Evolutionary conservation across 805 yeast genomes (phyloP).

Genomic region (Candida yuanshanica): DNA sequence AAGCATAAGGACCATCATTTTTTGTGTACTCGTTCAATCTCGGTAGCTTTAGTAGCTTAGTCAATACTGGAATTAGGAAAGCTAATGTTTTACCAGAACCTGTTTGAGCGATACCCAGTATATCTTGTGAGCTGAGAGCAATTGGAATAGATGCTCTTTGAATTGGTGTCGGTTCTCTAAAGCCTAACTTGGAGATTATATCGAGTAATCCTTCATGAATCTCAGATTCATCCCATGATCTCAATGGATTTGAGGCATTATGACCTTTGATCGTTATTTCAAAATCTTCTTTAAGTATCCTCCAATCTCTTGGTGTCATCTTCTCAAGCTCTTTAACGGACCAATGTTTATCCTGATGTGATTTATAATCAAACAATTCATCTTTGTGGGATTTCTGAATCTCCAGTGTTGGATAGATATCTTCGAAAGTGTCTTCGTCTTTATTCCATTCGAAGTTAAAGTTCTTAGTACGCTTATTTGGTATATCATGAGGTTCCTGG

Average conservation of each 20-base stretch:
- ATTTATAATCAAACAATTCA: neutral
- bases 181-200: constrained; percentile 38
- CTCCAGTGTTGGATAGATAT: neutral
- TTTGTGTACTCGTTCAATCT: constrained; percentile 40
- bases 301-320: constrained; percentile 87
- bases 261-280: constrained; percentile 52
- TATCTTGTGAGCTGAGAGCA: constrained; percentile 52
- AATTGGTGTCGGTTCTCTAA: constrained; percentile 76
- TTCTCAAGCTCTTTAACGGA: constrained; percentile 50
- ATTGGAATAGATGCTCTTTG: constrained; percentile 86
- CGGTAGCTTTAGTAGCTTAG: constrained; percentile 45
- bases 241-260: constrained; percentile 46
- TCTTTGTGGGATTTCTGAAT: neutral
- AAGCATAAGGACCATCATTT: constrained; percentile 62
- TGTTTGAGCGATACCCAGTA: constrained; percentile 90
- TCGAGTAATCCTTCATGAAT: constrained; percentile 39
- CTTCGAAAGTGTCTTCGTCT: constrained; percentile 56
- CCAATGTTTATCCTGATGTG: constrained; percentile 48
- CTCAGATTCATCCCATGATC: constrained; percentile 66
- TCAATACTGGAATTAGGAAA: constrained; percentile 66
- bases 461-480: constrained; percentile 22
- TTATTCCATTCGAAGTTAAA: constrained; percentile 68
- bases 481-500: constrained; percentile 1
- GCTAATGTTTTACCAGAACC: constrained; percentile 95
- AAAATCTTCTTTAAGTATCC: constrained; percentile 75